A percentile compares a stretch with the other conserved stretches of the same genome.
phyloP scores from a whole-genome alignment of 768 basidiomycete species.

The Rhizopogon sp. region DNA sequence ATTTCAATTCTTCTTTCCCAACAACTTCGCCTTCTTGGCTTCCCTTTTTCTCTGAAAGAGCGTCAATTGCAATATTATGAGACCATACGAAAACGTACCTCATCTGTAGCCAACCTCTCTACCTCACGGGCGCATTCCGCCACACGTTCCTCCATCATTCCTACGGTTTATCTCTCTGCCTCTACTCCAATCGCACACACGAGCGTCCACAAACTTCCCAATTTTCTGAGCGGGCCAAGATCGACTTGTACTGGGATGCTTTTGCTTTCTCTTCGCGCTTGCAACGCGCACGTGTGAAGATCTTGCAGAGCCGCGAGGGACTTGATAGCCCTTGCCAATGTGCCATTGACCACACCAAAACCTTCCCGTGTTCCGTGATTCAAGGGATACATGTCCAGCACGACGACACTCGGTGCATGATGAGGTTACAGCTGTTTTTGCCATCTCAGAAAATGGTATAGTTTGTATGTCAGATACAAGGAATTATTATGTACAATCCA shows the following conservation, averaged over 20 bases:
- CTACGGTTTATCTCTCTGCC: constrained; percentile 36
- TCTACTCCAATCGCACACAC: constrained; percentile 49
- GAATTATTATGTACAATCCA: too few species aligned
- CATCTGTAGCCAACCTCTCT: too few species aligned
- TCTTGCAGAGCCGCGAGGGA: constrained; percentile 65
- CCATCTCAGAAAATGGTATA: too few species aligned
- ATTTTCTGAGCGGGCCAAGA: constrained; percentile 54
- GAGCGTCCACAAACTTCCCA: constrained; percentile 55
- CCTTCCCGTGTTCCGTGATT: too few species aligned
- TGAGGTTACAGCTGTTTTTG: too few species aligned
- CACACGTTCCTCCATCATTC: too few species aligned
- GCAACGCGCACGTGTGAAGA: constrained; percentile 60
- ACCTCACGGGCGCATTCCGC: too few species aligned
- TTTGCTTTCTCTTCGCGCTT: constrained; percentile 62
- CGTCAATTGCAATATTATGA: neutral
- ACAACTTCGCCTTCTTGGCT: constrained; percentile 40
- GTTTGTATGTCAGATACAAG: too few species aligned
- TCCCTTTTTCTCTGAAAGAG: constrained; percentile 46
- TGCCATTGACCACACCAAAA: constrained; percentile 30
- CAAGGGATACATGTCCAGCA: too few species aligned
- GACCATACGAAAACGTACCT: too few species aligned
- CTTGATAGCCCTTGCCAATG: constrained; percentile 55
- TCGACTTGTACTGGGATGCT: constrained; percentile 44
- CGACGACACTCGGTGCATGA: too few species aligned
- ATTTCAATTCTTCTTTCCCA: constrained; percentile 1